Evolutionary conservation across 495 filamentous ascomycete genomes (phyloP).

Genomic region (Tuber borchii): DNA sequence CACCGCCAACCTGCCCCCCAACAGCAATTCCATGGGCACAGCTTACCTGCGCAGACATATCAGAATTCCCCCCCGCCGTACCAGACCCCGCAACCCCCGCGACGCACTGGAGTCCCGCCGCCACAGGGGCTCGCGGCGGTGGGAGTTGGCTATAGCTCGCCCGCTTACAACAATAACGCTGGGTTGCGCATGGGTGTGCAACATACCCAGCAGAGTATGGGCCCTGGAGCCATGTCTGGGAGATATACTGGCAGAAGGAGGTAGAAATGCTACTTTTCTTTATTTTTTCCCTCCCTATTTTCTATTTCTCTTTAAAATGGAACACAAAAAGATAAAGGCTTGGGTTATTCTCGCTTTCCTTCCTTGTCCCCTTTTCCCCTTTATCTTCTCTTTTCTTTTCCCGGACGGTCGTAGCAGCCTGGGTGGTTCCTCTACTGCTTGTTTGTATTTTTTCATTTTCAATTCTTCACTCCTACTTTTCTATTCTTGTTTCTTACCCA

Average conservation of each 20-base stretch:
- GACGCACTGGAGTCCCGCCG: conserved; percentile 28
- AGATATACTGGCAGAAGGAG: conserved; percentile 27
- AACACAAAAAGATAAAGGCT: conserved; percentile 5
- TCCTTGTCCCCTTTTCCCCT: background rate
- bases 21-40: conserved; percentile 32
- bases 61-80: conserved; percentile 8
- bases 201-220: conserved; percentile 35
- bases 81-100: background rate
- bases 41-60: conserved; percentile 16
- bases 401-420: background rate
- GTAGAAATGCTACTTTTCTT: conserved; percentile 12
- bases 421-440: background rate
- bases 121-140: conserved; percentile 39
- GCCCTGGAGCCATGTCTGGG: conserved; percentile 25
- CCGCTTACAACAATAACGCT: background rate
- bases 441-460: background rate
- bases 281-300: background rate
- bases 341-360: background rate
- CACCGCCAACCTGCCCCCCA: background rate
- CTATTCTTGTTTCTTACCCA: background rate
- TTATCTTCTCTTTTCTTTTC: background rate
- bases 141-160: conserved; percentile 21
- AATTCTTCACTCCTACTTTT: background rate
- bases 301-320: background rate
- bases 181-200: conserved; percentile 32